phyloP scores from a whole-genome alignment of 2,329 filamentous ascomycete species.

The Aspergillus spinulosporus region DNA sequence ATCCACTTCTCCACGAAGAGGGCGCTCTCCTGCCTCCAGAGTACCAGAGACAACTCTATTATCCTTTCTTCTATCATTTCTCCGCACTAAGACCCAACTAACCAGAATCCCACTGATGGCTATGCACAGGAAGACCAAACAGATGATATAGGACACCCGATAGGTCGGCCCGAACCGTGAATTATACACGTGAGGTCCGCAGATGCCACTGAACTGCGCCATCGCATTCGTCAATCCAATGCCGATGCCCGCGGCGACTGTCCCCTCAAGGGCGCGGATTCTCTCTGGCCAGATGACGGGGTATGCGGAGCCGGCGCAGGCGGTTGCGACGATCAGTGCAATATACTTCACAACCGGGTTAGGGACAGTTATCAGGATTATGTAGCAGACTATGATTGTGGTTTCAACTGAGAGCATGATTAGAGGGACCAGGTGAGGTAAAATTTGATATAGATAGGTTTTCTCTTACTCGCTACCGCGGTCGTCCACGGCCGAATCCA shows the following conservation, averaged over 20 bases:
- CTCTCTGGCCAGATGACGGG: constrained; percentile 49
- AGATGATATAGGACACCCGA: constrained; percentile 39
- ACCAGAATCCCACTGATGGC: constrained; percentile 30
- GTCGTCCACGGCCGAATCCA: constrained; percentile 42
- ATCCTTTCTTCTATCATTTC: constrained; percentile 2
- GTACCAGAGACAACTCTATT: not conserved
- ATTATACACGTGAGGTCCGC: constrained; percentile 44
- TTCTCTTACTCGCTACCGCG: constrained; percentile 37
- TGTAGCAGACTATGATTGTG: constrained; percentile 43
- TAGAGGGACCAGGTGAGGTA: too few species aligned
- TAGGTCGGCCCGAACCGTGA: constrained; percentile 44
- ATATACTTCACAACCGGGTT: constrained; percentile 41
- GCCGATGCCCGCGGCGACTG: constrained; percentile 42
- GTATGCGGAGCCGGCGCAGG: constrained; percentile 45
- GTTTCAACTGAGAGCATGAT: constrained; percentile 29
- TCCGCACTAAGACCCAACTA: constrained; percentile 28
- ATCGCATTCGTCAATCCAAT: constrained; percentile 48
- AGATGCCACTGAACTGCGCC: constrained; percentile 47
- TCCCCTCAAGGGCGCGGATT: constrained; percentile 44
- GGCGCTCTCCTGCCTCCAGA: too few species aligned
- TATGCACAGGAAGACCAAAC: constrained; percentile 33
- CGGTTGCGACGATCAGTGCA: constrained; percentile 36
- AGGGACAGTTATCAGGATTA: constrained; percentile 40
- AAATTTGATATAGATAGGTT: too few species aligned
- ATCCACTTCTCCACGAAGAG: too few species aligned